Conservation (phyloP, 805 yeast species). For the Myxozyma lipomycoides region DNA sequence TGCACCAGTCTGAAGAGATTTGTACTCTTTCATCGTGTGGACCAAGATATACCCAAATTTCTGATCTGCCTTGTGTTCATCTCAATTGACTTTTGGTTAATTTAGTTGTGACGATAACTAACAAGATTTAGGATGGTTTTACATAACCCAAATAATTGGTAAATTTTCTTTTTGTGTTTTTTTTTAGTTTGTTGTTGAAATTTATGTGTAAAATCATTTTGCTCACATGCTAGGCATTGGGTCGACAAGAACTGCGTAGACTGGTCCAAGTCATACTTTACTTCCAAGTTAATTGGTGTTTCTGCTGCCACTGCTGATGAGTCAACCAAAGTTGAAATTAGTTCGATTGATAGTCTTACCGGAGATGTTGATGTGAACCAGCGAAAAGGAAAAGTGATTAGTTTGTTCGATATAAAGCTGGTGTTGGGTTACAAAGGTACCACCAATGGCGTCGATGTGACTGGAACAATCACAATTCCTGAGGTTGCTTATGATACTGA, state of each 20-base stretch:
- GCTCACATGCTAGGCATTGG: constrained; percentile 70
- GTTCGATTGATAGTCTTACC: constrained; percentile 57
- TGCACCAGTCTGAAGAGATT: constrained; percentile 30
- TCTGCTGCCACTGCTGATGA: constrained; percentile 38
- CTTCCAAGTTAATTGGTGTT: constrained; percentile 53
- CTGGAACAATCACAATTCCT: constrained; percentile 78
- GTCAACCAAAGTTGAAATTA: constrained; percentile 38
- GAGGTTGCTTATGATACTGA: constrained; percentile 93
- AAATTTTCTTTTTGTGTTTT: constrained; percentile 9
- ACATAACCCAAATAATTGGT: constrained; percentile 92
- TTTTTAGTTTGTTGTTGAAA: not conserved
- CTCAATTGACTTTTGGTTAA: not conserved
- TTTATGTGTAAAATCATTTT: not conserved
- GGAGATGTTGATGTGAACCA: constrained; percentile 98
- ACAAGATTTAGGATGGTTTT: constrained; percentile 62
- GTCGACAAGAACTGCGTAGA: constrained; percentile 93
- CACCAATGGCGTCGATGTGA: constrained; percentile 35
- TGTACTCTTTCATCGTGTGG: constrained; percentile 28
- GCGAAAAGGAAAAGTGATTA: constrained; percentile 93
- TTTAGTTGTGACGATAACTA: not conserved
- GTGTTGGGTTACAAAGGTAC: constrained; percentile 56
- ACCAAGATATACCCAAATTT: constrained; percentile 28
- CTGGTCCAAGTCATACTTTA: constrained; percentile 82
- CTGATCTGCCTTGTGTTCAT: constrained; percentile 20
- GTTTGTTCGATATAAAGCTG: constrained; percentile 76